Evolutionary conservation across 805 yeast genomes (phyloP), one percentile per base, ranked within the genome.

Genomic region (Metschnikowia cubensis): DNA sequence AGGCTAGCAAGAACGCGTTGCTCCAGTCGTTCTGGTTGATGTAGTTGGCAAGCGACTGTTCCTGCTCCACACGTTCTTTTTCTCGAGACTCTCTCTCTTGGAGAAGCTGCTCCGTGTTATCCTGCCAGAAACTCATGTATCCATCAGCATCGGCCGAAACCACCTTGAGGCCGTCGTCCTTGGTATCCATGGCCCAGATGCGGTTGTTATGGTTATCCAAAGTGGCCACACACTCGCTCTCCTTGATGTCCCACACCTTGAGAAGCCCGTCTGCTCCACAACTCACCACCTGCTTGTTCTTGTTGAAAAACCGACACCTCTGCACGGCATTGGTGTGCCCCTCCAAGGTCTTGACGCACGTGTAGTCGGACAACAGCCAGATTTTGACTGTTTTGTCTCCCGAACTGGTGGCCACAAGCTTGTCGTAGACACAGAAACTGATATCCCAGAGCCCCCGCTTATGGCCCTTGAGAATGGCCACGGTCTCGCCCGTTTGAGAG

Each of bases 61-160:
- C 97, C 66, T 89, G 86, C 66, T 92, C 98, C 25, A 94, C 82
- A 49, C 73, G 76, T 48, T 67, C 51, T 56, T 81, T 83, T 48
- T 73, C 76, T 79, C 45, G 79, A 53, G 79, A 83, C 48, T 79
- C 82, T 48, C 73, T 69, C 46, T 70, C 80, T 46, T 33, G 13
- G 50, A 76, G 73, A 47, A 82, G 79, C 62, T 87, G 92, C 48
- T 84, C 90, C 1, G 96, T 87, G 59, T 85, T 83, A 67, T 94
- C 98, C 48, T 75, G 74, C 99, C 99, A 94, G 37, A 89, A 74
- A 45, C 89, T 86, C 56, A 94, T 80, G 22, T 89, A 84, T 49
- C 97, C 96, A 67, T 94, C 98, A 1, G 97, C 97, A 67, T 94
- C 98, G 0, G 97, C 98, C 51, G 88, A 81, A 0, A 89, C 80